These are phyloP conservation scores for Anthracocystis walkeri DNA, from an alignment of 1,284 basidiomycete species.

Conservation along the genomic window DNA sequence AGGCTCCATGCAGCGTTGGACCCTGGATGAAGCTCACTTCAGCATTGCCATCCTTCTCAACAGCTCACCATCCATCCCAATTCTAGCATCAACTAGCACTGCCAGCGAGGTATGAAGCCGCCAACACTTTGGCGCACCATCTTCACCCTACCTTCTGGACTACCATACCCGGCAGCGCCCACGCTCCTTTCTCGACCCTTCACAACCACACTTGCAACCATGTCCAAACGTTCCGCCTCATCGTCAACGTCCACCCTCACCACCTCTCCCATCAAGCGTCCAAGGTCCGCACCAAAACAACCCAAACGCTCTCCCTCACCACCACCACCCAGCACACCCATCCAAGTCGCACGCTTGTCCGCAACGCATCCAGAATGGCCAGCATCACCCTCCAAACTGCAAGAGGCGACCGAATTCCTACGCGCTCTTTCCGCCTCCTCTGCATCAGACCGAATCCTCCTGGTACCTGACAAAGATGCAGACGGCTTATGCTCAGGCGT, in stretches of 20 bases:
- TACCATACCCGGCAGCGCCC: not conserved
- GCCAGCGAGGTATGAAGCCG: not conserved
- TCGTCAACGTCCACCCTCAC: not conserved
- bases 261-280: constrained; percentile 2
- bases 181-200: not conserved
- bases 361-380: constrained; percentile 43
- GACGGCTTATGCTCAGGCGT: constrained; percentile 54
- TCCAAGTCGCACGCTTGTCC: constrained; percentile 32
- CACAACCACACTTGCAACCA: not conserved
- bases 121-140: not conserved
- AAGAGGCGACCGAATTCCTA: constrained; percentile 39
- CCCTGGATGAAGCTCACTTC: not conserved
- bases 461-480: constrained; percentile 60
- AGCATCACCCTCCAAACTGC: constrained; percentile 16
- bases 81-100: not conserved
- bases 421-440: constrained; percentile 20
- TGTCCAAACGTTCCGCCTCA: constrained; percentile 22
- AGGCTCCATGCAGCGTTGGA: not conserved
- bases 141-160: not conserved
- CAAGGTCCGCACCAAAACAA: not conserved
- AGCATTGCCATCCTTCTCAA: constrained; percentile 4
- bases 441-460: constrained; percentile 26
- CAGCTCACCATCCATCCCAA: constrained; percentile 1
- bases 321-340: not conserved
- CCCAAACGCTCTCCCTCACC: constrained; percentile 4